Evolutionary conservation across 352 stramenopile genomes (phyloP), one percentile per base, ranked within the genome.

Genomic region (Pythium guiyangense): DNA sequence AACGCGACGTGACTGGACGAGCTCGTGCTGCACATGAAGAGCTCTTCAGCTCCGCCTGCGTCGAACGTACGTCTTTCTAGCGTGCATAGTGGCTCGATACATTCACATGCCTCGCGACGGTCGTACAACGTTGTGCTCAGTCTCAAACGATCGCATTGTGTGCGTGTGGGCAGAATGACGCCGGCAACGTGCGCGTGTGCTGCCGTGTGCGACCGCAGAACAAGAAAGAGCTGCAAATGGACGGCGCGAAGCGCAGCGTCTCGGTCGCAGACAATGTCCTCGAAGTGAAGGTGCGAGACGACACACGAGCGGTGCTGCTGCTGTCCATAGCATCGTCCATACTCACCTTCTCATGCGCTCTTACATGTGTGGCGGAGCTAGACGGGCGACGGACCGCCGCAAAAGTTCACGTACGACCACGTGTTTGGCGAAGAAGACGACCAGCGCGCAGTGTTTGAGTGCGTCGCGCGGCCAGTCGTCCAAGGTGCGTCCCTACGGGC

Each of bases 381-480:
- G 74, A 67, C 70, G 0, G 73, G 66, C 52, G 79, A 87, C 29
- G 82, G 78, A 34, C 66, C 53, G 54, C 65, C 70, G n/a, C 79
- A 92, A 46, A 88, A 81, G 48, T 96, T 92, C 62, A 94, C 77
- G 43, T 97, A 96, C 67, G 91, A 98, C 66, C 69, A 84, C 34
- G 88, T 97, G 1, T 97, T 97, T 64, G 74, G 74, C 18, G 75
- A 92, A n/a, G 63, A 79, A 14, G 73, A 84, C 22, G 75, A 79
- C 57, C 91, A 98, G 67, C 69, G 90, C 54, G 73, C 83, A 15
- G 84, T 98, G 11, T 98, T 97, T 57, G 81, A 97, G 60, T 79
- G 77, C 52, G 84, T 95, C 25, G 91, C 87, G 31, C 73, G 78
- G 9, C 90, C 92, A 4, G 77, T 97, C 20, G 87, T 98, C 2